Evolutionary conservation across 179 eudicot species (phyloP).

Genomic region (Pouteria campechiana): DNA sequence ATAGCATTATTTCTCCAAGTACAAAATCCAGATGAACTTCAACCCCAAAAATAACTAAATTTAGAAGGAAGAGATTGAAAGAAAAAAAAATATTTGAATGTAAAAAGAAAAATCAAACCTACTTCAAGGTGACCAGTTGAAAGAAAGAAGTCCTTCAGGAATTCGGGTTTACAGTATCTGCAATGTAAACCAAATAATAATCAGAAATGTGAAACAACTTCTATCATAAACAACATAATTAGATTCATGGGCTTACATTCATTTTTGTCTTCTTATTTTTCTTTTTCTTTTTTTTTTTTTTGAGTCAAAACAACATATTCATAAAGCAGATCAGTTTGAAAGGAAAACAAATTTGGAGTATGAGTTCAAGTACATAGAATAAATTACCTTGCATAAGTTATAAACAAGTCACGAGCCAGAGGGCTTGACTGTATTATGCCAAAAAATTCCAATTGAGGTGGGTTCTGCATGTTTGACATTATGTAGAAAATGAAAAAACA

Average conservation of each 20-base stretch:
- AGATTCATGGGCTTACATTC: no score
- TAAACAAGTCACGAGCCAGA: slow-evolving; percentile 74
- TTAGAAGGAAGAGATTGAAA: not conserved
- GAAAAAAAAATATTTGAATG: not conserved
- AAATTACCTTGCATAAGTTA: slow-evolving; percentile 69
- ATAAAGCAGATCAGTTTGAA: no score
- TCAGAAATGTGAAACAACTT: no score
- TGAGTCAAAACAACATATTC: no score
- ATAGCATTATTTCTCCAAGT: no score
- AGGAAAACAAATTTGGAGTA: no score
- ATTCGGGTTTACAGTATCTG: slow-evolving; percentile 86
- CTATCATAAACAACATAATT: no score
- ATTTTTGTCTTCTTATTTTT: no score
- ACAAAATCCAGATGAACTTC: no score
- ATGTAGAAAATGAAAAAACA: slow-evolving; percentile 3
- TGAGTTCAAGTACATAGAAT: no score
- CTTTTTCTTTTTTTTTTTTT: no score
- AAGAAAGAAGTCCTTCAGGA: slow-evolving; percentile 77
- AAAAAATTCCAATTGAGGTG: slow-evolving; percentile 73
- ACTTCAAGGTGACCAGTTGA: slow-evolving; percentile 89
- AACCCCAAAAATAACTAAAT: not conserved
- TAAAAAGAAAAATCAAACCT: slow-evolving; percentile 7
- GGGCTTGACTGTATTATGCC: slow-evolving; percentile 78
- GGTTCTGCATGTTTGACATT: slow-evolving; percentile 36
- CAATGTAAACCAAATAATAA: no score